Base-by-base conservation (phyloP, 768 basidiomycete genomes). In the Lactarius vividus region DNA sequence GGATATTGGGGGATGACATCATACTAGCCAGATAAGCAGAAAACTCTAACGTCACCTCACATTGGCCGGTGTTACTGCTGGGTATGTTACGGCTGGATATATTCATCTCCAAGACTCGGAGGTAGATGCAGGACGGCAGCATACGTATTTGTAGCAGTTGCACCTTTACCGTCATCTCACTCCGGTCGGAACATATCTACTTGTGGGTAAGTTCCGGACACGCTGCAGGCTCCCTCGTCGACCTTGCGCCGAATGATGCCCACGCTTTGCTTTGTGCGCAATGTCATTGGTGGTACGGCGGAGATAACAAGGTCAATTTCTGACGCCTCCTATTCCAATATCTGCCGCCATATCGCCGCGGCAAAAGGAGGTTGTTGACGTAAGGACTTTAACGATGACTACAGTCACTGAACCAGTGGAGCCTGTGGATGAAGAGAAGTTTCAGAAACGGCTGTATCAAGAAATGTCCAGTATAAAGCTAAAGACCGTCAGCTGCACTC, bases 111-210 rank as follows among this genome's bases (percentile, higher is more conserved):
- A 33, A n/a, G 33, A 15, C 23, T 52, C 46, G 4, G 40, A 31
- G 40, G 39, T 29, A 13, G 53, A 56, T 35, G 18, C 18, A 18
- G 13, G 29, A 20, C 13, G 7, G 15, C n/a, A n/a, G 33, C 26
- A 23, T 15, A n/a, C 49, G 53, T 54, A 55, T 59, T 31, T n/a
- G 46, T 39, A 37, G 15, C 40, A 35, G 6, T 5, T 23, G 18
- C 23, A 2, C 53, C 23, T 56, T 37, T 37, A 33, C 16, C 11
- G 20, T 20, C 10, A 46, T 54, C 33, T 37, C 11, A n/a, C 20
- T 1, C 44, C 58, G 63, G 53, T 60, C 60, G 31, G 65, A 52
- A 57, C 55, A 49, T 57, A 37, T 20, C 59, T 39, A 4, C 40
- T 35, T 23, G 10, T 20, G 53, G 53, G 46, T 39, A 55, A 33